These are phyloP conservation scores for Acorus calamus DNA, from an alignment of 106 monocot species.

Conservation along the genomic window DNA sequence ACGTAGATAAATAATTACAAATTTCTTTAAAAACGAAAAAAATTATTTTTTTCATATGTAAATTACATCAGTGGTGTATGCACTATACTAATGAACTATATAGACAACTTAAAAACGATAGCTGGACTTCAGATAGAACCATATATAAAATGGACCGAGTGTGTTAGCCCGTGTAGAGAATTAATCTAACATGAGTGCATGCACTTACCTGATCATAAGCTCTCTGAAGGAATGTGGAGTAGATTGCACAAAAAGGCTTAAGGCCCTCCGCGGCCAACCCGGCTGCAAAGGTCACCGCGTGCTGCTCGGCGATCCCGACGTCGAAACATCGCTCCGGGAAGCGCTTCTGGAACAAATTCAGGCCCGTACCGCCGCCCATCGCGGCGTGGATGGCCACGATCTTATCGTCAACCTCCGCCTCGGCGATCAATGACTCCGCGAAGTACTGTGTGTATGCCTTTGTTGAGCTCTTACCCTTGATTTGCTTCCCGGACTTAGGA, in stretches of 20 bases:
- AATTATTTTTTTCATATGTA: too few species aligned
- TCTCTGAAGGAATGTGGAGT: neutral
- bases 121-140: too few species aligned
- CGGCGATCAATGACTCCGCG: neutral
- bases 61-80: too few species aligned
- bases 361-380: neutral
- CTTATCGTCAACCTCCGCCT: neutral
- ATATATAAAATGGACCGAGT: too few species aligned
- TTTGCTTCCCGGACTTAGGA: neutral
- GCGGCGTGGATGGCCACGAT: slow-evolving; percentile 1
- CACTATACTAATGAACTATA: too few species aligned
- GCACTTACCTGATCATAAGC: too few species aligned
- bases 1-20: too few species aligned
- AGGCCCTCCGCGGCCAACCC: neutral
- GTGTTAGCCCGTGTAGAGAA: too few species aligned
- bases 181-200: too few species aligned
- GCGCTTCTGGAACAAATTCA: slow-evolving; percentile 1
- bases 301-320: neutral
- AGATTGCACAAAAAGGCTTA: neutral
- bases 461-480: neutral
- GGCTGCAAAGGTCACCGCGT: slow-evolving; percentile 1
- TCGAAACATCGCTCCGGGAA: neutral
- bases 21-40: too few species aligned
- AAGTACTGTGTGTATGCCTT: slow-evolving; percentile 1
- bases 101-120: too few species aligned